A percentile compares a stretch with the other conserved stretches of the same genome.
These are phyloP conservation scores for Sclerotinia borealis DNA, from an alignment of 2,329 filamentous ascomycete species.

Conservation along the genomic window DNA sequence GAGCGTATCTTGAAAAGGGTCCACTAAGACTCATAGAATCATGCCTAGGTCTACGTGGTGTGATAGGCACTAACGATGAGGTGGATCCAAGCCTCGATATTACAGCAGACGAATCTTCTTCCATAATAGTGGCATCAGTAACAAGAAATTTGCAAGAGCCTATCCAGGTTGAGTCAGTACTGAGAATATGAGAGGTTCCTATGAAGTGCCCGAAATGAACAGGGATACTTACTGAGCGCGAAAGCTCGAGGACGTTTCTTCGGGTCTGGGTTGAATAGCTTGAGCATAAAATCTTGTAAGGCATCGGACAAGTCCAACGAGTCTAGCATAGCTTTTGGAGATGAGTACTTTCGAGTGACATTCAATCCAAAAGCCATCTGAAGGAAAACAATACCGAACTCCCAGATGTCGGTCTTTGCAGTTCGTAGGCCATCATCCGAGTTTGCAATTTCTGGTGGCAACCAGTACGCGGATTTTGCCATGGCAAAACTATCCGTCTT, in stretches of 20 bases:
- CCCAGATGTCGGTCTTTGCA: constrained; percentile 88
- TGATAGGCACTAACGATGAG: constrained; percentile 38
- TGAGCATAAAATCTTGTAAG: constrained; percentile 71
- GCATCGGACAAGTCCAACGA: constrained; percentile 66
- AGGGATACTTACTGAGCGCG: constrained; percentile 42
- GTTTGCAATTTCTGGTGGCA: constrained; percentile 68
- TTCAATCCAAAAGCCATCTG: constrained; percentile 91
- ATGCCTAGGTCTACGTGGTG: constrained; percentile 46
- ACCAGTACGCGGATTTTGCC: constrained; percentile 75
- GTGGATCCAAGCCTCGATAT: constrained; percentile 37
- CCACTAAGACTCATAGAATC: constrained; percentile 54
- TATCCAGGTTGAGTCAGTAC: neutral
- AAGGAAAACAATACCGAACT: constrained; percentile 82
- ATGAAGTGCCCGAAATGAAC: neutral
- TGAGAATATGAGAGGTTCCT: too few species aligned
- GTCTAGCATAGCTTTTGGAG: constrained; percentile 67
- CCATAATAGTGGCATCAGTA: constrained; percentile 54
- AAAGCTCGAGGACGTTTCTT: constrained; percentile 84
- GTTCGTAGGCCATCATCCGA: constrained; percentile 57
- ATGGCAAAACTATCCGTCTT: constrained; percentile 49
- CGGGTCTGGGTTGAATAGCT: constrained; percentile 78
- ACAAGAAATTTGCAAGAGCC: constrained; percentile 58
- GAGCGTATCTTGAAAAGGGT: constrained; percentile 60
- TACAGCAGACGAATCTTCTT: constrained; percentile 34
- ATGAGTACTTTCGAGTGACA: constrained; percentile 69